Evolutionary conservation across 768 basidiomycete genomes (phyloP).

Genomic region (Hortiboletus campestris): DNA sequence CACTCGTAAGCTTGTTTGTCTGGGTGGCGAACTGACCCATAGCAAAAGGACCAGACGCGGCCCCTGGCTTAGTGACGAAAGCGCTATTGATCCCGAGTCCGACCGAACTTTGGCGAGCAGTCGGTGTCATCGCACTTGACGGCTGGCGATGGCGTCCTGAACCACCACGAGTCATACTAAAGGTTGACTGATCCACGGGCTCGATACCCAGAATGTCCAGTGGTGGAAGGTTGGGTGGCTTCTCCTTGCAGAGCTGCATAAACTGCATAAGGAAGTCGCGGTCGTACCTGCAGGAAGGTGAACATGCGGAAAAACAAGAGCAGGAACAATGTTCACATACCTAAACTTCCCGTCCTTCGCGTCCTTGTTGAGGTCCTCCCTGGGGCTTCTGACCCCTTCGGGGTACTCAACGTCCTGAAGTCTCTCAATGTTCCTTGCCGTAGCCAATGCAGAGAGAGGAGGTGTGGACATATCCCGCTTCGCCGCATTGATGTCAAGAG

Average conservation of each 20-base stretch:
- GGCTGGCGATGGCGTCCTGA: constrained; percentile 59
- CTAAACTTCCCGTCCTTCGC: constrained; percentile 88
- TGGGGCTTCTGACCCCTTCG: constrained; percentile 77
- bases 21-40: constrained; percentile 70
- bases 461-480: constrained; percentile 37
- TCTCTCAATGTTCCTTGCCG: constrained; percentile 84
- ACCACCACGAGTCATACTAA: constrained; percentile 56
- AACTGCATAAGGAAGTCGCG: constrained; percentile 98
- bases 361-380: constrained; percentile 78
- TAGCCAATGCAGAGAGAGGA: constrained; percentile 62
- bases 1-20: constrained; percentile 59
- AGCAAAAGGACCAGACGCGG: constrained; percentile 33
- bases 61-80: constrained; percentile 32
- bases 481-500: constrained; percentile 63
- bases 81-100: constrained; percentile 42
- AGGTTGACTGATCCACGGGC: constrained; percentile 56
- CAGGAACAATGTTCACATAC: constrained; percentile 36
- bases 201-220: constrained; percentile 91
- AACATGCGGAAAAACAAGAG: constrained; percentile 2
- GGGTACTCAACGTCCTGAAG: constrained; percentile 78
- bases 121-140: constrained; percentile 41
- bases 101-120: constrained; percentile 48
- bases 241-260: constrained; percentile 92
- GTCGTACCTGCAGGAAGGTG: constrained; percentile 68
- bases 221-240: constrained; percentile 85